Evolutionary conservation across 257 asterid species (phyloP), one percentile per base, ranked within the genome.

Genomic region (Buddleja alternifolia): DNA sequence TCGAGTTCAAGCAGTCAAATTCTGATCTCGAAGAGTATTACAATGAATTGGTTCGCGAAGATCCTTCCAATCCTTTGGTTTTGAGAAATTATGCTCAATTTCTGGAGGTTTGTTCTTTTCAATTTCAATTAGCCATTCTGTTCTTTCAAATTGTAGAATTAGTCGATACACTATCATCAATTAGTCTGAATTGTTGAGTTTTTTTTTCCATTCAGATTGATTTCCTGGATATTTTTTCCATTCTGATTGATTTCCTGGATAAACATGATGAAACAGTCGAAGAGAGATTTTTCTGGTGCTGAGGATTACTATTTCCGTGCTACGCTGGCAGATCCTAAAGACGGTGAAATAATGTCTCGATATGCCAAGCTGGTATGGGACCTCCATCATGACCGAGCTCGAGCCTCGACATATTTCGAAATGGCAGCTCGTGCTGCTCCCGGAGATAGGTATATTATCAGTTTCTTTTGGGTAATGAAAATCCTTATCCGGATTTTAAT

Each of bases 291-390:
- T 64, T 44, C 63, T 12, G 93, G 83, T 70, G 95, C 99, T 5
- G 96, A 90, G 76, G 94, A 84, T n/a, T 78, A 71, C 56, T 84
- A 81, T 67, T 42, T 53, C 58, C 88, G 78, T 45, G 96, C 97
- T 50, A 78, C 79, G 1, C 58, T 75, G 61, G 90, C 89, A 20
- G 95, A 85, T 79, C 97, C 96, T 29, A 71, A 81, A 46, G 93
- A 90, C 36, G 91, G 93, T 8, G 86, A 83, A 45, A 46, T 72
- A 61, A 61, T 84, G 69, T 57, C 79, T 59, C 83, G 70, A 24
- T 90, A 84, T 51, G 97, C 99, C 53, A 79, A 82, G 66, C 63
- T 90, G 72, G 83, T 79, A 16, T 89, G 97, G 99, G 83, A 81
- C 73, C 76, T 85, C 20, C 88, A 78, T 66, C 86, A 73, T 34